phyloP scores from a whole-genome alignment of 805 yeast genomes.

The Wickerhamiella lipophila region DNA sequence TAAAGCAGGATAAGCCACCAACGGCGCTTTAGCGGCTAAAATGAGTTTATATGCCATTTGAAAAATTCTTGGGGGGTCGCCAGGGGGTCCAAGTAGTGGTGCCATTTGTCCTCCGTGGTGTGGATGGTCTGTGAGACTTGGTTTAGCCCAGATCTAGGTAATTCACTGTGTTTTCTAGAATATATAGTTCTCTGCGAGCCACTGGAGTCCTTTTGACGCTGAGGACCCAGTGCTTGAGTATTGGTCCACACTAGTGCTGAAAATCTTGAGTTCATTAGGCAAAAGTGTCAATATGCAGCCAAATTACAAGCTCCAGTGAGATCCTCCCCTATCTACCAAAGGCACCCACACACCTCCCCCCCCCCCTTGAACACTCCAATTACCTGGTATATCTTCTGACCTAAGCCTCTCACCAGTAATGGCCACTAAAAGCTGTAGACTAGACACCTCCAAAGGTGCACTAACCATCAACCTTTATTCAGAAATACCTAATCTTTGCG shows the following conservation, averaged over 20 bases:
- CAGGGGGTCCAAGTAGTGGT: neutral
- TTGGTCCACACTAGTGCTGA: too few relatives aligned
- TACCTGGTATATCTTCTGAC: neutral
- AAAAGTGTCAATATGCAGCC: too few relatives aligned
- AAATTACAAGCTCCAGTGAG: too few relatives aligned
- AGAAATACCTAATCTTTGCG: neutral
- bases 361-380: neutral
- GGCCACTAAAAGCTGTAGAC: neutral
- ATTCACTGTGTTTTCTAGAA: too few relatives aligned
- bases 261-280: too few relatives aligned
- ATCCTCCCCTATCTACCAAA: too few relatives aligned
- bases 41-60: slow-evolving; percentile 31
- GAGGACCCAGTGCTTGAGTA: too few relatives aligned
- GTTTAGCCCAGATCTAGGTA: too few relatives aligned
- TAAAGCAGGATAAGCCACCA: slow-evolving; percentile 64
- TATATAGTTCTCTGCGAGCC: too few relatives aligned
- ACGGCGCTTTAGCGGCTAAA: slow-evolving; percentile 77
- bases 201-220: too few relatives aligned
- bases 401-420: neutral
- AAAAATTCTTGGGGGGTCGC: neutral
- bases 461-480: neutral
- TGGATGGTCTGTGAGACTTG: neutral
- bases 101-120: neutral
- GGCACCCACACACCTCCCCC: too few relatives aligned
- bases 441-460: neutral